Evolutionary conservation across 1,284 basidiomycete genomes (phyloP).

Genomic region (Ceratobasidium sp.): DNA sequence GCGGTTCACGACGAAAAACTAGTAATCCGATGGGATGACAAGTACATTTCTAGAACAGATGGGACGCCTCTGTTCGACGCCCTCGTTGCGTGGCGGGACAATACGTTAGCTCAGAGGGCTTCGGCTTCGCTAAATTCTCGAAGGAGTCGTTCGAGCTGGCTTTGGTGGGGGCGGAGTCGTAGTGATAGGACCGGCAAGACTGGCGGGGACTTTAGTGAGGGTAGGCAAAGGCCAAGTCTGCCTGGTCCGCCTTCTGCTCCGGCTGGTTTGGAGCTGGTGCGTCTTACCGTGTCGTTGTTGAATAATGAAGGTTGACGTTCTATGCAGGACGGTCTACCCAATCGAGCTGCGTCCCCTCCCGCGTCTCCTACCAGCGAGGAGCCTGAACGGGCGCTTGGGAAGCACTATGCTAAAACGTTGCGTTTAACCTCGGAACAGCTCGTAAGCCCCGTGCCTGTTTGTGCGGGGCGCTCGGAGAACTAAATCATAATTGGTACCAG

Average conservation of each 20-base stretch:
- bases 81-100: conserved; percentile 69
- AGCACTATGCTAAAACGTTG: conserved; percentile 90
- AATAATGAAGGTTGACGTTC: background rate
- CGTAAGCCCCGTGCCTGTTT: conserved; percentile 56
- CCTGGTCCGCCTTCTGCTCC: conserved; percentile 36
- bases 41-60: conserved; percentile 71
- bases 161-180: conserved; percentile 45
- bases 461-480: background rate
- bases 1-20: conserved; percentile 67
- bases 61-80: conserved; percentile 73
- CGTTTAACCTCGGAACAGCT: conserved; percentile 87
- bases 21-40: conserved; percentile 72
- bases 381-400: conserved; percentile 55
- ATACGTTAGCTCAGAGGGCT: conserved; percentile 58
- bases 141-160: conserved; percentile 46
- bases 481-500: conserved; percentile 57
- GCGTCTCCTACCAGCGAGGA: conserved; percentile 47
- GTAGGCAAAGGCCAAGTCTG: conserved; percentile 47
- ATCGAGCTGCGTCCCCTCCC: conserved; percentile 38
- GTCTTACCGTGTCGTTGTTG: background rate
- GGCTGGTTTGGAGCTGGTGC: conserved; percentile 31
- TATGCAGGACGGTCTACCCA: conserved; percentile 29
- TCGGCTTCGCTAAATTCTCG: conserved; percentile 52
- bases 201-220: conserved; percentile 55
- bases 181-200: conserved; percentile 52